These are phyloP conservation scores for Betula pendula DNA, from an alignment of 306 rosid genomes.

Conservation along the genomic window DNA sequence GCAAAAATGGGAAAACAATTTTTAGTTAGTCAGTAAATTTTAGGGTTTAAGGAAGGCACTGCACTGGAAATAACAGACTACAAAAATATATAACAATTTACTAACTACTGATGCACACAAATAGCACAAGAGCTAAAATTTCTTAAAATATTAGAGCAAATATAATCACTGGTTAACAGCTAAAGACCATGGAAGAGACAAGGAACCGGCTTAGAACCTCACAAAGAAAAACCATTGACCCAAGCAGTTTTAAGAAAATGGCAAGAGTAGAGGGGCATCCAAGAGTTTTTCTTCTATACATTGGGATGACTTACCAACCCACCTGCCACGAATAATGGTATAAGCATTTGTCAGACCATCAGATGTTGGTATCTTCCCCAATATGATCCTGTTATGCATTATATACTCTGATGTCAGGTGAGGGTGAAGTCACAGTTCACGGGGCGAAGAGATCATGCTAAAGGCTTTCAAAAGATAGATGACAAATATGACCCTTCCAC, in stretches of 20 bases:
- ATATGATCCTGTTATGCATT: constrained; percentile 88
- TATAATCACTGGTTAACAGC: neutral
- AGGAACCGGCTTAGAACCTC: constrained; percentile 12
- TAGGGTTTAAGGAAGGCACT: neutral
- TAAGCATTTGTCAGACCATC: constrained; percentile 90
- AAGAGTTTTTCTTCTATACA: constrained; percentile 38
- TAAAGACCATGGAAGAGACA: constrained; percentile 3
- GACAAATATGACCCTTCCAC: constrained; percentile 34
- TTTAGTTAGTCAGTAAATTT: no score
- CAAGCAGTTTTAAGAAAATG: constrained; percentile 31
- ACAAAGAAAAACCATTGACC: constrained; percentile 16
- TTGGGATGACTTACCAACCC: constrained; percentile 76
- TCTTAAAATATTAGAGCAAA: neutral
- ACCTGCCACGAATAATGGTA: constrained; percentile 88
- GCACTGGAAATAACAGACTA: neutral
- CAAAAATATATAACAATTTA: neutral
- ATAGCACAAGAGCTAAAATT: neutral
- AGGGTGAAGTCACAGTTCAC: constrained; percentile 47
- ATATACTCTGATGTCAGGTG: constrained; percentile 71
- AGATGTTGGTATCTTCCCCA: constrained; percentile 89
- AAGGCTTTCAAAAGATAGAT: constrained; percentile 51
- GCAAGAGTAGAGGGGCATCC: constrained; percentile 40
- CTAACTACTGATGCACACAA: neutral
- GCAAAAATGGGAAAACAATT: neutral
- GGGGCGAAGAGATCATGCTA: constrained; percentile 49